These are phyloP conservation scores for Botrytis fabae DNA, from an alignment of 2,329 filamentous ascomycete species.

Conservation along the genomic window DNA sequence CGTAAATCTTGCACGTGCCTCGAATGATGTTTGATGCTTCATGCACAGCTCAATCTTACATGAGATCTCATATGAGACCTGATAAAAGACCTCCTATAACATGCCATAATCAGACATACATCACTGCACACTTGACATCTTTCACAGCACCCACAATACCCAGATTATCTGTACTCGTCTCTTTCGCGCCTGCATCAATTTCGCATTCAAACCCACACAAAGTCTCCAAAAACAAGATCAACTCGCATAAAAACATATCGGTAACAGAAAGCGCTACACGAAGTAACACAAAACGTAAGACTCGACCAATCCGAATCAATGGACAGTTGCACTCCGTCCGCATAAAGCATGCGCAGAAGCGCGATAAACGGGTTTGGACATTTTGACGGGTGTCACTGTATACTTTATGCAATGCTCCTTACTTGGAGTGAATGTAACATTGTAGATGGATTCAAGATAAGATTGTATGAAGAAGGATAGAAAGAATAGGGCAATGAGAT, in stretches of 20 bases:
- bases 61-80: not conserved
- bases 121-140: not conserved
- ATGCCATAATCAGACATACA: not conserved
- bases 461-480: not conserved
- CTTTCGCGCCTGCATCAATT: too few relatives aligned
- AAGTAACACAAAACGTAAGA: not conserved
- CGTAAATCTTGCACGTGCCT: not conserved
- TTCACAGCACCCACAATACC: not conserved
- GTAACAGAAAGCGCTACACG: not conserved
- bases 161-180: not conserved
- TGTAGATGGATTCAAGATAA: not conserved
- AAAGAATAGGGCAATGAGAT: too few relatives aligned
- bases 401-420: not conserved
- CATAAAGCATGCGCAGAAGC: not conserved
- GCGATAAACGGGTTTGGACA: not conserved
- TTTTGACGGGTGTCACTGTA: conserved; percentile 14
- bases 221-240: not conserved
- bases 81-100: not conserved
- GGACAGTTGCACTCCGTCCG: not conserved
- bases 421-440: not conserved
- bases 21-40: not conserved
- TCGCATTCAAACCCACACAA: not conserved
- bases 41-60: conserved; percentile 4
- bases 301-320: not conserved
- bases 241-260: not conserved